Percentiles rank a stretch among this genome's conserved stretches.
Conservation (phyloP, 1,284 basidiomycete genomes). For the Golubevia pallescens region DNA sequence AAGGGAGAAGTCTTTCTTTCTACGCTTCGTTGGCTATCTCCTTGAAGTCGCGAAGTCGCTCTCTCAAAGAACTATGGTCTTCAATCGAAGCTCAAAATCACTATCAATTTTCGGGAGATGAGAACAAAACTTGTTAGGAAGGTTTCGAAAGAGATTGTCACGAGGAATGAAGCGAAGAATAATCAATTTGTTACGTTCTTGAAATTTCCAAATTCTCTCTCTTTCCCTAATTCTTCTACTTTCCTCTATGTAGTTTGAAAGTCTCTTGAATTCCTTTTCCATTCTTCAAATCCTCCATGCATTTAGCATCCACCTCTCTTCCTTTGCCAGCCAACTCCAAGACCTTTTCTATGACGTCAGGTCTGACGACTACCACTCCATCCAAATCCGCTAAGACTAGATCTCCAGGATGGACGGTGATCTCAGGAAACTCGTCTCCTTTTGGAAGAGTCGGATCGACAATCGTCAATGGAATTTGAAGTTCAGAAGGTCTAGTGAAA, state of each 20-base stretch:
- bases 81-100: too few relatives aligned
- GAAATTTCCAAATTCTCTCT: too few relatives aligned
- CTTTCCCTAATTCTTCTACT: too few relatives aligned
- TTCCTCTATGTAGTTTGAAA: constrained; percentile 78
- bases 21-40: too few relatives aligned
- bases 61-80: too few relatives aligned
- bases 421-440: constrained; percentile 63
- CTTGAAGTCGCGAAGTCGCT: too few relatives aligned
- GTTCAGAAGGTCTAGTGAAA: constrained; percentile 80
- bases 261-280: constrained; percentile 78
- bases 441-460: constrained; percentile 36
- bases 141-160: too few relatives aligned
- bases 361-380: constrained; percentile 84
- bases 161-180: too few relatives aligned
- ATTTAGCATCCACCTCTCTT: constrained; percentile 74
- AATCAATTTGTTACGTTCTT: too few relatives aligned
- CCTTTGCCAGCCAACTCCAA: constrained; percentile 72
- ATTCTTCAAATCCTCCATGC: constrained; percentile 77
- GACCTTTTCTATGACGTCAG: constrained; percentile 70
- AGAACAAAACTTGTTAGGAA: too few relatives aligned
- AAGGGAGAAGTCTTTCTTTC: too few relatives aligned
- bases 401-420: constrained; percentile 78
- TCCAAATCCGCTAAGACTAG: constrained; percentile 85
- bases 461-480: constrained; percentile 78
- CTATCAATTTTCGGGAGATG: too few relatives aligned